A percentile compares a stretch with the other conserved stretches of the same genome.
These are phyloP conservation scores for Syzygium oleosum DNA, from an alignment of 345 rosid genomes.

Conservation along the genomic window DNA sequence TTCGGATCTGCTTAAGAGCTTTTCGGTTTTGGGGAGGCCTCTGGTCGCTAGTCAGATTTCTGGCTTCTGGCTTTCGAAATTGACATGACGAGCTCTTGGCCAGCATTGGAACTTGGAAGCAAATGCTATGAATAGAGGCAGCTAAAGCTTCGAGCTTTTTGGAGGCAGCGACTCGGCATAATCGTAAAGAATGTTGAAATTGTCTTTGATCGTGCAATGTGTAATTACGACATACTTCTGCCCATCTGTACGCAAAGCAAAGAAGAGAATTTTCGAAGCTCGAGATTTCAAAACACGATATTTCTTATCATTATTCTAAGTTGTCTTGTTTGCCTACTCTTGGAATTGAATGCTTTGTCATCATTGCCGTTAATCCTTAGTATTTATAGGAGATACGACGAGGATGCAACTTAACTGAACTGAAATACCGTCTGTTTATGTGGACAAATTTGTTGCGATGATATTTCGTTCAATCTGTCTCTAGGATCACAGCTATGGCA, in stretches of 20 bases:
- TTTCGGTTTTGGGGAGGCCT: neutral
- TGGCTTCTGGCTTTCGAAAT: neutral
- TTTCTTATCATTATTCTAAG: neutral
- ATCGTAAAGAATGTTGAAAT: neutral
- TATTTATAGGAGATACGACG: neutral
- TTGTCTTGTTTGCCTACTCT: neutral
- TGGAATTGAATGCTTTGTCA: neutral
- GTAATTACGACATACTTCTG: neutral
- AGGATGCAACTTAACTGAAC: neutral
- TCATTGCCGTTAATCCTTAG: neutral
- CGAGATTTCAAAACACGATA: neutral
- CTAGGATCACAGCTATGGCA: constrained; percentile 84
- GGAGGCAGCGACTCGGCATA: neutral
- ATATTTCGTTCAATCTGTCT: neutral
- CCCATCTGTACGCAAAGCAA: neutral
- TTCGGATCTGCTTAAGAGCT: neutral
- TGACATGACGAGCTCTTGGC: neutral
- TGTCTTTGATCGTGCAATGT: neutral
- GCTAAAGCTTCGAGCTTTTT: neutral
- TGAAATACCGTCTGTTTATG: neutral
- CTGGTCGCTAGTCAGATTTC: neutral
- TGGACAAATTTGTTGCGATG: neutral
- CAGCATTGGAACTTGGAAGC: neutral
- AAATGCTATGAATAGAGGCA: neutral
- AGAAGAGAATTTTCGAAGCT: neutral